Evolutionary conservation across 495 filamentous ascomycete species (phyloP), one percentile per base, ranked within the genome.

Genomic region (Hypoxylon fragiforme): DNA sequence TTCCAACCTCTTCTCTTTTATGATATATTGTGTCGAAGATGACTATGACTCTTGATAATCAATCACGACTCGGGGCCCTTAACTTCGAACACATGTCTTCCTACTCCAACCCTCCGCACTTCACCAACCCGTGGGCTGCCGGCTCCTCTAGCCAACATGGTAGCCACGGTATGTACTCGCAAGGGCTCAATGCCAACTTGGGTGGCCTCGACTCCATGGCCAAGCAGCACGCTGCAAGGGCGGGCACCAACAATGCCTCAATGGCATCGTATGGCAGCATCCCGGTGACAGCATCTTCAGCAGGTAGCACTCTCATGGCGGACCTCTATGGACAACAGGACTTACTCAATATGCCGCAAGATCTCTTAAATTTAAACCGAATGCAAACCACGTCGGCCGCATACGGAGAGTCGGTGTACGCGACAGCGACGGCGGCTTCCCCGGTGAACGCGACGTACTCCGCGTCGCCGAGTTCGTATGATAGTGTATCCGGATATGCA

Each of bases 91-190:
- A 84, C 70, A 76, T 79, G 74, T 74, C 76, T 74, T 80, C 83
- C 64, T 77, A 76, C 65, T 69, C 70, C 28, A 86, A 76, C 43
- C 70, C 82, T 37, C 90, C 91, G 40, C 88, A 92, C 66, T 97
- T 97, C 77, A 91, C 89, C 66, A 91, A 97, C 70, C 92, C 92
- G 12, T 97, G 92, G 92, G 78, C 77, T 48, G 76, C 86, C 47
- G 78, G 85, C 20, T 80, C 85, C 14, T 74, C 82, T 40, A 75
- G 77, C 36, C 73, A 76, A 52, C 57, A 62, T 51, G 67, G 64
- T 26, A 71, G 72, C 78, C 66, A 81, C 81, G 73, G 78, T 80
- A 57, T 81, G 76, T 80, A 84, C 73, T 82, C 68, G 75, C 75
- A 72, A 68, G 77, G 58, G 67, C 65, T 73, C 64, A 70, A 75